Conservation (phyloP, 768 basidiomycete species). For the Grammothele lineata region DNA sequence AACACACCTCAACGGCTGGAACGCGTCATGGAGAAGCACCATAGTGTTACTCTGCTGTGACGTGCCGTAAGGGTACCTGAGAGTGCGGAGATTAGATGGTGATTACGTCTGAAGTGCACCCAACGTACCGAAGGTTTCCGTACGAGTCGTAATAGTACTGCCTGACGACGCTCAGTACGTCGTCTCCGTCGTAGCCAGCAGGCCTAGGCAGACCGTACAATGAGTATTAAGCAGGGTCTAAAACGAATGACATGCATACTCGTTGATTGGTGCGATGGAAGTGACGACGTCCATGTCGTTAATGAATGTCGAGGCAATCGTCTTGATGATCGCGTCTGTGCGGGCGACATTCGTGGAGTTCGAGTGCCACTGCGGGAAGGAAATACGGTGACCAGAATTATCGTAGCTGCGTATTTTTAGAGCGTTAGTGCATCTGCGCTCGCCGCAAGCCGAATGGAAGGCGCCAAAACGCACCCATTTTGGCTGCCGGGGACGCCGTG, state of each 20-base stretch:
- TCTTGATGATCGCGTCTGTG: constrained; percentile 61
- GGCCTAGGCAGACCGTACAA: constrained; percentile 41
- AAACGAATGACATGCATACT: constrained; percentile 38
- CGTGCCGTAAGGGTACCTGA: constrained; percentile 40
- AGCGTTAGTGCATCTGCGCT: no score
- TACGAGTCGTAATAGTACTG: constrained; percentile 77
- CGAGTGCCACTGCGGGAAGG: constrained; percentile 67
- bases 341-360: constrained; percentile 62
- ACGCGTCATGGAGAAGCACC: constrained; percentile 73
- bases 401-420: constrained; percentile 54
- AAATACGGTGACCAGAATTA: constrained; percentile 68
- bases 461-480: no score
- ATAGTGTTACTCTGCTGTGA: constrained; percentile 51
- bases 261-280: constrained; percentile 73
- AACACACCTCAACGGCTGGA: constrained; percentile 51
- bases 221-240: neutral
- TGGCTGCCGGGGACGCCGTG: constrained; percentile 78
- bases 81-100: constrained; percentile 31
- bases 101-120: neutral
- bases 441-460: no score
- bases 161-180: constrained; percentile 43
- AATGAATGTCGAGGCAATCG: constrained; percentile 56
- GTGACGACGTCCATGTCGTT: constrained; percentile 51
- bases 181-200: constrained; percentile 58
- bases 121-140: constrained; percentile 58